A percentile compares a stretch with the other conserved stretches of the same genome.
Evolutionary conservation across 2,329 filamentous ascomycete species (phyloP).

Genomic region (Penicillium nordicum): DNA sequence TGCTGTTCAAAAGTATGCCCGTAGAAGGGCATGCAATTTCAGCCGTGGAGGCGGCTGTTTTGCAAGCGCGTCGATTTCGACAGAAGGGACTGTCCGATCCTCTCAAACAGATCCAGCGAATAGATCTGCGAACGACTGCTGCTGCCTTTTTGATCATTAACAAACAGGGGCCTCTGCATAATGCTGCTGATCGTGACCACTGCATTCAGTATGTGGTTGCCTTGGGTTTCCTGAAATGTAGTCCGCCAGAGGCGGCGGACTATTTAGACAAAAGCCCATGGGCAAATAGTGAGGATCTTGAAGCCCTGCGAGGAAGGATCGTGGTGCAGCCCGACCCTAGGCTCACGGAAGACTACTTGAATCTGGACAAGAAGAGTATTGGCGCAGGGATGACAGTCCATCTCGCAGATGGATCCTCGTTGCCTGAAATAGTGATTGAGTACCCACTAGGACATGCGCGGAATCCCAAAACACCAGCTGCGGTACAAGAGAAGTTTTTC

Average conservation of each 20-base stretch:
- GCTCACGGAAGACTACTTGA: constrained; percentile 32
- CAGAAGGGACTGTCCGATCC: constrained; percentile 10
- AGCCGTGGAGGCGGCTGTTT: constrained; percentile 33
- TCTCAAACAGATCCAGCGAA: constrained; percentile 21
- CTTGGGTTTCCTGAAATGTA: constrained; percentile 32
- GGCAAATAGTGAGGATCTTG: constrained; percentile 19
- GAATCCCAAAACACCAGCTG: constrained; percentile 11
- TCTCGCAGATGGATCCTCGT: constrained; percentile 21
- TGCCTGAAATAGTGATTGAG: constrained; percentile 35
- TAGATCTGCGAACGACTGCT: constrained; percentile 30
- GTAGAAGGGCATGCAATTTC: constrained; percentile 36
- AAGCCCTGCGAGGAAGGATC: constrained; percentile 27
- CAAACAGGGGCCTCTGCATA: constrained; percentile 27
- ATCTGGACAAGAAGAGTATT: constrained; percentile 27
- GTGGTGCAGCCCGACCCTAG: constrained; percentile 23
- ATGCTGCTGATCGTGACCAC: constrained; percentile 37
- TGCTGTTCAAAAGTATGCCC: constrained; percentile 28
- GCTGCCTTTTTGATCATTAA: constrained; percentile 35
- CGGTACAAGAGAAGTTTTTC: constrained; percentile 16
- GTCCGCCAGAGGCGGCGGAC: constrained; percentile 22
- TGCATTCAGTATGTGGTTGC: constrained; percentile 37
- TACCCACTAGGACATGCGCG: constrained; percentile 28
- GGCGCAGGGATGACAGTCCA: constrained; percentile 27
- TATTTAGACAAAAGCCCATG: constrained; percentile 29
- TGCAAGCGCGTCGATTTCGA: constrained; percentile 12